phyloP scores from a whole-genome alignment of 805 yeast genomes.

The Suhomyces faveliae region DNA sequence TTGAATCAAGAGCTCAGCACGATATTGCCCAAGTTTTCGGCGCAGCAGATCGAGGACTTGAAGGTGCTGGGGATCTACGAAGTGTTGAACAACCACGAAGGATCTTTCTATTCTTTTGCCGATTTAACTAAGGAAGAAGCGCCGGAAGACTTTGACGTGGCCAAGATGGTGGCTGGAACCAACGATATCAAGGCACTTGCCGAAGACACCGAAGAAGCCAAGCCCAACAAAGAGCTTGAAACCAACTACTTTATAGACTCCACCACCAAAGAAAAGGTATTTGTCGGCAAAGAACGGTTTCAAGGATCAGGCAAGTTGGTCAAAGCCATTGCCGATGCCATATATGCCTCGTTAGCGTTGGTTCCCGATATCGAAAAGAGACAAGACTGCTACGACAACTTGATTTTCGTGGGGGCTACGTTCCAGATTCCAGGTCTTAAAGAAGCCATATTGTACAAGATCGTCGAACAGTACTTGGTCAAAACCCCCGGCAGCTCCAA shows the following conservation, averaged over 20 bases:
- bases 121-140: conserved; percentile 36
- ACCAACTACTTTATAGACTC: conserved; percentile 68
- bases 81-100: conserved; percentile 67
- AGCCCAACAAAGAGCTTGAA: conserved; percentile 68
- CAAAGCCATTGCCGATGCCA: conserved; percentile 48
- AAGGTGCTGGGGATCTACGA: conserved; percentile 77
- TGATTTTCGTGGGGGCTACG: conserved; percentile 79
- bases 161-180: conserved; percentile 73
- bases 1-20: conserved; percentile 56
- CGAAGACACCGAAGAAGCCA: conserved; percentile 32
- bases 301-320: conserved; percentile 70
- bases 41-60: conserved; percentile 65
- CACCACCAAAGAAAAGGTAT: conserved; percentile 49
- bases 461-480: conserved; percentile 57
- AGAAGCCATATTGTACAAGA: conserved; percentile 60
- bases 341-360: conserved; percentile 51
- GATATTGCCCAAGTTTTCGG: conserved; percentile 57
- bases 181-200: conserved; percentile 38
- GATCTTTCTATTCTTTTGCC: conserved; percentile 60
- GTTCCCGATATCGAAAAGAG: conserved; percentile 69
- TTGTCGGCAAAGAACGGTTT: conserved; percentile 88
- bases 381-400: conserved; percentile 82
- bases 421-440: conserved; percentile 71
- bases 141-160: conserved; percentile 77
- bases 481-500: conserved; percentile 28